Percentiles rank a stretch among this genome's conserved stretches.
phyloP scores from a whole-genome alignment of 768 basidiomycete genomes.

The Hortiboletus campestris region DNA sequence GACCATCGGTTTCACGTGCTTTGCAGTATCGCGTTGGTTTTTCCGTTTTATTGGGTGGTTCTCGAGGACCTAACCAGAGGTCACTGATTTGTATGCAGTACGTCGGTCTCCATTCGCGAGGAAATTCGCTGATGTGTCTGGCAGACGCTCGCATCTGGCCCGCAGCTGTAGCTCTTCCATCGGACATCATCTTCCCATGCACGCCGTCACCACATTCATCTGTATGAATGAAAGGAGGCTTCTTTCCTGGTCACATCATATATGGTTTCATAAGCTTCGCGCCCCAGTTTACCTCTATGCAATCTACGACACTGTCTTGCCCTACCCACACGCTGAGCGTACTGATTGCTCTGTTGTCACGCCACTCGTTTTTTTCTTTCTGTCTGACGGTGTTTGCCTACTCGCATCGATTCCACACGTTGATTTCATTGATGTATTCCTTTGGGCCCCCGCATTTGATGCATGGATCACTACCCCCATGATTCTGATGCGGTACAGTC shows the following conservation, averaged over 20 bases:
- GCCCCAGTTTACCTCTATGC: slow-evolving; percentile 6
- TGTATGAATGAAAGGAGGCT: slow-evolving; percentile 13
- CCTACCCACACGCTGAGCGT: slow-evolving; percentile 2
- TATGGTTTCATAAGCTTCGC: background rate
- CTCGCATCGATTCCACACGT: slow-evolving; percentile 6
- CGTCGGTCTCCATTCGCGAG: background rate
- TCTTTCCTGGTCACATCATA: slow-evolving; percentile 8
- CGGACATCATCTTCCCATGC: slow-evolving; percentile 21
- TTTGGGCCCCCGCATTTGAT: slow-evolving; percentile 13
- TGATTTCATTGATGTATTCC: slow-evolving; percentile 17
- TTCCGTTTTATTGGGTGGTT: slow-evolving; percentile 25
- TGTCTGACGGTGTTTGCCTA: background rate
- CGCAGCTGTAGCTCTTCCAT: slow-evolving; percentile 22
- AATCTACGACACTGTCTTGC: slow-evolving; percentile 12
- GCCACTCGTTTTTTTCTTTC: background rate
- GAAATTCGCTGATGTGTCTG: slow-evolving; percentile 3
- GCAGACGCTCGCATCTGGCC: background rate
- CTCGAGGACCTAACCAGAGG: slow-evolving; percentile 23
- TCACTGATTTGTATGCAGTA: slow-evolving; percentile 1
- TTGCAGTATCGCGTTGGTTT: slow-evolving; percentile 26
- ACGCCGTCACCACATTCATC: slow-evolving; percentile 17
- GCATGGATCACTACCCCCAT: slow-evolving; percentile 13
- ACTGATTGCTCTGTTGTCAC: background rate
- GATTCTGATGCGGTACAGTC: background rate
- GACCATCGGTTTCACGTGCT: background rate